Base-by-base conservation (phyloP, 1,284 basidiomycete species). In the Lentinula novae-zelandiae region DNA sequence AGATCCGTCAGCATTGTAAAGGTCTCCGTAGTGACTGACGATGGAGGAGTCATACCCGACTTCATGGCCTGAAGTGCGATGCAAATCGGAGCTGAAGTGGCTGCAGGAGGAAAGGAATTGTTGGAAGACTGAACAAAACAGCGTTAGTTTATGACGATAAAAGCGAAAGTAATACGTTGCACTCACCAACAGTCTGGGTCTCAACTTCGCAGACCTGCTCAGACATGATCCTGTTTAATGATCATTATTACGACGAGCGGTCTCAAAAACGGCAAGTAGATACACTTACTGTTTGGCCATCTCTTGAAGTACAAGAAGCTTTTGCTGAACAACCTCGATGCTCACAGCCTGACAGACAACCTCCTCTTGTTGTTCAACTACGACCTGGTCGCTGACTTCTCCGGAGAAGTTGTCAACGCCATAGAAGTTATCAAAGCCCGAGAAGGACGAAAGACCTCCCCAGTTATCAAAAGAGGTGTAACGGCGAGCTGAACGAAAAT, bases 161-260 rank as follows among this genome's bases (percentile, higher is more conserved):
- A 51, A 38, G 17, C 8, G 17, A 22, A 7, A 22, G 13, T 44
- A 13, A 44, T 17, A 8, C 10, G 22, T n/a, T 40, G 9, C 27
- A 56, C 52, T 42, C 39, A 60, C 60, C 67, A 48, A 73, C 66
- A 39, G 66, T 72, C 64, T 73, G 72, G 33, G 69, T 69, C 57
- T 73, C 72, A 17, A 72, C 71, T 49, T 73, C 72, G 59, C 72
- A 73, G 53, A 71, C 69, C 34, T 69, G 67, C 57, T 72, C 70
- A 1, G 68, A 68, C 61, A 79, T 76, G 65, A 79, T 73, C 66
- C 75, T 75, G 53, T 27, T 56, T 49, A 20, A 31, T 13, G n/a
- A 42, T 44, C 60, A 12, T 49, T 13, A 33, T 17, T 9, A 51
- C 8, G 15, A 50, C 9, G 3, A 22, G 31, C 39, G 39, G 8